Conservation (phyloP, 2,329 filamentous ascomycete species). For the Claviceps purpurea region DNA sequence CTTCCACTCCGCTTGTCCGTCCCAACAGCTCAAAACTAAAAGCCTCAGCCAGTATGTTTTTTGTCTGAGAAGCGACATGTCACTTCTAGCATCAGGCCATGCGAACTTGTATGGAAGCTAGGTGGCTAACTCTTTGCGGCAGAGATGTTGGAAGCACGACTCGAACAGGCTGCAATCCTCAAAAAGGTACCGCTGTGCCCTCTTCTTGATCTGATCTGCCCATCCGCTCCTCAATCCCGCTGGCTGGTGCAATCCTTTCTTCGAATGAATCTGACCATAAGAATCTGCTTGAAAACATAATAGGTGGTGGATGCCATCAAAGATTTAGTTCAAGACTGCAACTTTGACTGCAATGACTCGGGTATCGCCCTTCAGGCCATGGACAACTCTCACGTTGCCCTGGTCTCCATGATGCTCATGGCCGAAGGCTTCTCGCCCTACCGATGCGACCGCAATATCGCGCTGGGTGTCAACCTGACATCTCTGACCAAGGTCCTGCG, state of each 20-base stretch:
- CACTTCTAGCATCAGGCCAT: too few species aligned
- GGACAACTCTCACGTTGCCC: slow-evolving; percentile 99
- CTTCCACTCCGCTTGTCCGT: not conserved
- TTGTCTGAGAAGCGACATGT: too few species aligned
- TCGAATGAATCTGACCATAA: not conserved
- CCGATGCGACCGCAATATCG: slow-evolving; percentile 98
- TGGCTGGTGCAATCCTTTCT: too few species aligned
- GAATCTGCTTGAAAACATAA: not conserved
- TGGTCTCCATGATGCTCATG: slow-evolving; percentile 98
- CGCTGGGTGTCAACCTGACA: slow-evolving; percentile 90
- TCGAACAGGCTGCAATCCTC: slow-evolving; percentile 84
- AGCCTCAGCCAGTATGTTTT: not conserved
- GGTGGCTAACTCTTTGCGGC: slow-evolving; percentile 5
- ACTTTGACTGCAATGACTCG: slow-evolving; percentile 99
- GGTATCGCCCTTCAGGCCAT: slow-evolving; percentile 97
- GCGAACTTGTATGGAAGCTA: too few species aligned
- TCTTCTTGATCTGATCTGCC: not conserved
- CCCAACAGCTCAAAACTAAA: not conserved
- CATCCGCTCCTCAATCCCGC: not conserved
- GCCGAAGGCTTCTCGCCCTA: slow-evolving; percentile 88
- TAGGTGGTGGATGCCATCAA: slow-evolving; percentile 98
- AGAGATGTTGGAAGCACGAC: slow-evolving; percentile 87
- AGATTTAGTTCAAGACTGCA: slow-evolving; percentile 98
- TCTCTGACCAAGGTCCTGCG: slow-evolving; percentile 96
- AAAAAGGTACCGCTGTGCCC: slow-evolving; percentile 58